phyloP scores from a whole-genome alignment of 169 alveolate species.

The Eimeria maxima region DNA sequence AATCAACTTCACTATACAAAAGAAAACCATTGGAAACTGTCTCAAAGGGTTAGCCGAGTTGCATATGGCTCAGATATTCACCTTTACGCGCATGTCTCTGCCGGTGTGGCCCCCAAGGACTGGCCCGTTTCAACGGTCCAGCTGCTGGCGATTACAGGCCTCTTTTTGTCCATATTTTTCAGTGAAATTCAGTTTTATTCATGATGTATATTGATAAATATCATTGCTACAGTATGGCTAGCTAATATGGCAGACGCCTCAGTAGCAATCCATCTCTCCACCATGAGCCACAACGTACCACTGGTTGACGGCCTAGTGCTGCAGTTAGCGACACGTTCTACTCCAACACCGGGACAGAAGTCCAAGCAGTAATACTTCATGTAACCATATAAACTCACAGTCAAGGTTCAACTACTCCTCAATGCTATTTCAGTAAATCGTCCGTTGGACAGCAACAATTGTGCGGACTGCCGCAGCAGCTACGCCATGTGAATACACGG shows the following conservation, averaged over 20 bases:
- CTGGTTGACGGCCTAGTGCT: slow-evolving; percentile 42
- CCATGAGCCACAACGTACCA: slow-evolving; percentile 24
- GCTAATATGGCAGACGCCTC: not conserved
- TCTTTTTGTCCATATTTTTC: not conserved
- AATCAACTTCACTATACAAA: not conserved
- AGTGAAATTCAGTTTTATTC: not conserved
- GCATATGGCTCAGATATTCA: not conserved
- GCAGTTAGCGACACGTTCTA: not conserved
- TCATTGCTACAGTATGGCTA: not conserved
- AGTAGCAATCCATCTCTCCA: not conserved
- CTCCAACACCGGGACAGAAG: not conserved
- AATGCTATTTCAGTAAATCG: not conserved
- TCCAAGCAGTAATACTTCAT: not conserved
- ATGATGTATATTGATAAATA: not conserved
- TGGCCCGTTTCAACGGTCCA: slow-evolving; percentile 23
- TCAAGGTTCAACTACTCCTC: not conserved
- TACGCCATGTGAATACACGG: not conserved
- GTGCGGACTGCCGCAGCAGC: not conserved
- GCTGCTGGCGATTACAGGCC: not conserved
- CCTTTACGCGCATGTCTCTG: slow-evolving; percentile 14
- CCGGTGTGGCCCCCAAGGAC: slow-evolving; percentile 30
- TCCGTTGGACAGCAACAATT: not conserved
- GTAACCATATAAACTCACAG: not conserved
- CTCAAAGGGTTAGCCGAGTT: not conserved
- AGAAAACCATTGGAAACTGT: not conserved